Base-by-base conservation (phyloP, 345 rosid genomes). In the Lagerstroemia speciosa region DNA sequence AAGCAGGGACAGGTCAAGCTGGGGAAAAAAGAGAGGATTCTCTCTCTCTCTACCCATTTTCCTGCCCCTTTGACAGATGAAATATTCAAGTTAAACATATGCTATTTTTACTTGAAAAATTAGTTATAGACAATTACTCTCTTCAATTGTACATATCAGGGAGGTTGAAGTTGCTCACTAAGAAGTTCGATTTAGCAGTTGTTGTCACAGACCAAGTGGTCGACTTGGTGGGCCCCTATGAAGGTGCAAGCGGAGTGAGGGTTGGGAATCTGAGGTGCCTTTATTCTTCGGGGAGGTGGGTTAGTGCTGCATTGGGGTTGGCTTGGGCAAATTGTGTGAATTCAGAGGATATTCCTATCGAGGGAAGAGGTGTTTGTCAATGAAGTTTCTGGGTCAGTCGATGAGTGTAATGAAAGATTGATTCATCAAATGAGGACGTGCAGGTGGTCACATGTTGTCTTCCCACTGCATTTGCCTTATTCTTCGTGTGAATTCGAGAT, bases 251-350 rank as follows among this genome's bases (percentile, higher is more conserved):
- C 62, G 91, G 89, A 37, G 46, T 84, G 69, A 84, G 83, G 74
- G 41, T 87, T 69, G 98, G 97, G 77, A 89, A 87, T 83, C 69
- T 93, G 75, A 76, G 83, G 45, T 68, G 78, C 60, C 74, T 93
- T 71, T 79, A 12, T 77, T 79, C 91, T 2, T 90, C 95, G 0
- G 96, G 95, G 64, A 82, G 96, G 69, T 75, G 83, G 79, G 85
- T 88, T 72, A 82, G 78, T 72, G 88, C 98, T 34, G 87, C 98
- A 17, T 55, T 92, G 43, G 96, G 98, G 0, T 72, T 88, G 74
- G 86, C 95, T 10, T 90, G 95, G 96, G 83, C 96, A 2, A 86
- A 85, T 79, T 86, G 96, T 76, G 84, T 92, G 45, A 92, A 90
- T 73, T 90, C 93, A 1, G n/a, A 88, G 98, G 83, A 41, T 90